Conservation (phyloP, 495 filamentous ascomycete genomes). For the Penicillium canariense region DNA sequence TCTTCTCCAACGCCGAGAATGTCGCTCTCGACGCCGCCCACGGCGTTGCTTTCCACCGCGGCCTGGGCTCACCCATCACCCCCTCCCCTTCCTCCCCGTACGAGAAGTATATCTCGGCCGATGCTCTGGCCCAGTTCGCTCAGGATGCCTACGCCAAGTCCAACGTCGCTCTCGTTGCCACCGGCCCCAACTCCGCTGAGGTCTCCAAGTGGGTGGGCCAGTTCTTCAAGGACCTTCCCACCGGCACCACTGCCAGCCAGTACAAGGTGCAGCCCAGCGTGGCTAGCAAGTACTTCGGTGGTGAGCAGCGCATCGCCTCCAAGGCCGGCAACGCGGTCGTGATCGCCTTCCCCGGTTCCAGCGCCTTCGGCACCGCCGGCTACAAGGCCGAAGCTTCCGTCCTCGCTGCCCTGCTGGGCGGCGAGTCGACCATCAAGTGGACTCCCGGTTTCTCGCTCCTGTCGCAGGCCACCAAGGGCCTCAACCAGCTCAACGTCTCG, state of each 20-base stretch:
- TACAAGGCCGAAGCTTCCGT: slow-evolving; percentile 91
- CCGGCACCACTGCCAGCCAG: slow-evolving; percentile 32
- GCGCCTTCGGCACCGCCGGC: slow-evolving; percentile 62
- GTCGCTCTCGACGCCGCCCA: slow-evolving; percentile 85
- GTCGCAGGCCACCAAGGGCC: slow-evolving; percentile 65
- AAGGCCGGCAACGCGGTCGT: slow-evolving; percentile 72
- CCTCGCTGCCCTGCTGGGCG: slow-evolving; percentile 85
- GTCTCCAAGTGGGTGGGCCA: slow-evolving; percentile 89
- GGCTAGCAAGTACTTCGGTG: slow-evolving; percentile 84
- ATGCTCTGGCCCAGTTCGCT: slow-evolving; percentile 68
- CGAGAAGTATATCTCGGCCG: slow-evolving; percentile 72
- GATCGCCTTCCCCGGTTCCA: slow-evolving; percentile 87
- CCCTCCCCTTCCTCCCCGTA: slow-evolving; percentile 66
- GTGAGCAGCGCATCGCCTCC: slow-evolving; percentile 86
- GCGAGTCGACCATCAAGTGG: slow-evolving; percentile 92
- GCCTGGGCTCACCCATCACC: slow-evolving; percentile 74
- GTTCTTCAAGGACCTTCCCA: slow-evolving; percentile 66
- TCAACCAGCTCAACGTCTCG: slow-evolving; percentile 61
- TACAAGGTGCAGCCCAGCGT: slow-evolving; percentile 39
- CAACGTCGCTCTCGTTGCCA: slow-evolving; percentile 88
- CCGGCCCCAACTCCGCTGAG: slow-evolving; percentile 72
- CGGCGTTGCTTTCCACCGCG: slow-evolving; percentile 87
- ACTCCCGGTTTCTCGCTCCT: slow-evolving; percentile 87
- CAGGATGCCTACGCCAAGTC: slow-evolving; percentile 76
- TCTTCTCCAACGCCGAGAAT: slow-evolving; percentile 61